Base-by-base conservation (phyloP, 495 filamentous ascomycete genomes). In the Sabuloglossum arenarium region DNA sequence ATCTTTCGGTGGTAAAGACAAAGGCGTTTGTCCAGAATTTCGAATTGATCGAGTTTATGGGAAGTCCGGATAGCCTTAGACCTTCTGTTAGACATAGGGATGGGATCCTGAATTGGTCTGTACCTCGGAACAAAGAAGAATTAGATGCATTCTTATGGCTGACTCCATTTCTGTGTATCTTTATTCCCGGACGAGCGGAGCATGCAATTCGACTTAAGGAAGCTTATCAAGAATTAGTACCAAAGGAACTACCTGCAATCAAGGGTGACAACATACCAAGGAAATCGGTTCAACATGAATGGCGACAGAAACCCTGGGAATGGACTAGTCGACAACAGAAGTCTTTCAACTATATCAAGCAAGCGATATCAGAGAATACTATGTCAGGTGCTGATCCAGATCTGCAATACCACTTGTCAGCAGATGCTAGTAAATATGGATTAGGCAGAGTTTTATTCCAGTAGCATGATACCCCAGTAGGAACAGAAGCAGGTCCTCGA, bases 61-160 rank as follows among this genome's bases (percentile, higher is more conserved):
- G 53, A 55, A 37, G 31, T n/a, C 1, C 16, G 6, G 30, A 37
- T 6, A 8, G 29, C 11, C 10, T 43, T 9, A 1, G 31, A 32
- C 53, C 21, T 10, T 55, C 53, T 3, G 21, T 55, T 3, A 2
- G 34, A 14, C 53, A 43, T n/a, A n/a, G 21, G 27, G 34, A 55
- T 4, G 2, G 14, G 34, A 37, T 55, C 2, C 3, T 55, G 12
- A 34, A 55, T 14, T 55, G 53, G 53, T 29, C 31, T 1, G n/a
- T 43, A 1, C 39, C 39, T 1, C 1, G 10, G 39, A 12, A 43
- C n/a, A 5, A 10, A 43, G 4, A 51, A 4, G 14, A 55, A 24
- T n/a, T 55, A n/a, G 53, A 55, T 25, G 21, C 53, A 16, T 55
- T 55, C 21, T 3, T 55, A n/a, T 55, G 53, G 31, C 14, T 55